Evolutionary conservation across 2,329 filamentous ascomycete species (phyloP).

Genomic region (Pseudogymnoascus destructans): DNA sequence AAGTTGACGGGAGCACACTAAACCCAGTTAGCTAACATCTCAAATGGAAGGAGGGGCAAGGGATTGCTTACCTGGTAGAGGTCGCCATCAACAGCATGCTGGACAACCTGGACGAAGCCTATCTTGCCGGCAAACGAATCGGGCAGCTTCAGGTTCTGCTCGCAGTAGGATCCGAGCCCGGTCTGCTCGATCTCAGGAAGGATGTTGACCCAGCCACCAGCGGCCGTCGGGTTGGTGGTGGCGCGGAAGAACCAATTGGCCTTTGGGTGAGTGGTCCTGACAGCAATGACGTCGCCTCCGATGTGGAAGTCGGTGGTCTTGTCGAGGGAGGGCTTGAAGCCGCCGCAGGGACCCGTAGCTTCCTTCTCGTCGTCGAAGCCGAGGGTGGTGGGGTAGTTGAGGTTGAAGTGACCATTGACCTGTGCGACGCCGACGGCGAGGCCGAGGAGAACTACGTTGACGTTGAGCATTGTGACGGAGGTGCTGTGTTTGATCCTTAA

Average conservation of each 20-base stretch:
- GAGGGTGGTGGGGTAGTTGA: constrained; percentile 36
- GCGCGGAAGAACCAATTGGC: constrained; percentile 43
- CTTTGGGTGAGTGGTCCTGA: constrained; percentile 37
- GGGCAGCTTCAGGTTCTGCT: constrained; percentile 35
- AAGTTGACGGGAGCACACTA: constrained; percentile 45
- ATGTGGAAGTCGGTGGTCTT: constrained; percentile 40
- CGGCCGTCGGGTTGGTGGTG: constrained; percentile 36
- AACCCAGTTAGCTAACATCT: neutral
- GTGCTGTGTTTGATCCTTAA: neutral
- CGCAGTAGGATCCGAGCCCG: constrained; percentile 41
- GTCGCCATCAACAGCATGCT: constrained; percentile 39
- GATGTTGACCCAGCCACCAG: constrained; percentile 37
- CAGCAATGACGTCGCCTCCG: constrained; percentile 39
- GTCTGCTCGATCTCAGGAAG: constrained; percentile 41
- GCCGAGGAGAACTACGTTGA: constrained; percentile 8
- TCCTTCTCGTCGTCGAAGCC: constrained; percentile 37
- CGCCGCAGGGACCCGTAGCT: constrained; percentile 39
- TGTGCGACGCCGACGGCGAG: constrained; percentile 11
- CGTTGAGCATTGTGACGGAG: neutral
- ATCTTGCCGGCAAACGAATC: constrained; percentile 38
- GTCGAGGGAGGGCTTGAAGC: constrained; percentile 34
- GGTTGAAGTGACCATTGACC: constrained; percentile 41
- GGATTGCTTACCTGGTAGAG: constrained; percentile 38
- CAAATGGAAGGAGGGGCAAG: neutral
- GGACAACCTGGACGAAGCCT: constrained; percentile 39